phyloP scores from a whole-genome alignment of 2,329 filamentous ascomycete genomes.

The Fusarium albosuccineum region DNA sequence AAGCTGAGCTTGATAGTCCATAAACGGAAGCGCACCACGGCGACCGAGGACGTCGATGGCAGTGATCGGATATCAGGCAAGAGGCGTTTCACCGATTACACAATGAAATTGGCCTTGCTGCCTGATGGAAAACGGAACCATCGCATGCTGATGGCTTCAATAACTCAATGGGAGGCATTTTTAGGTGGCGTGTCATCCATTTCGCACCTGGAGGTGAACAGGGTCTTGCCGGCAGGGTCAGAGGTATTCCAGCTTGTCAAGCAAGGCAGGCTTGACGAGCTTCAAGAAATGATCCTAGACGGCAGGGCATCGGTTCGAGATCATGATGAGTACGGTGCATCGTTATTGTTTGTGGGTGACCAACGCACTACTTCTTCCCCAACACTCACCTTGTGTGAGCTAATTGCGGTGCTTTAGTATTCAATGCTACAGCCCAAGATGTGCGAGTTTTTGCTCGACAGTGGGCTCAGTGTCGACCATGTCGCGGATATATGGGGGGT shows the following conservation, averaged over 20 bases:
- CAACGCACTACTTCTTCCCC: not conserved
- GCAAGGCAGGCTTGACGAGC: not conserved
- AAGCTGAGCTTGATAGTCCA: not conserved
- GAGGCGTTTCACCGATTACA: constrained; percentile 1
- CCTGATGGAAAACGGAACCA: not conserved
- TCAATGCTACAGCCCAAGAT: constrained; percentile 13
- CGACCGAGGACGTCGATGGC: not conserved
- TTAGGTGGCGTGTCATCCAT: not conserved
- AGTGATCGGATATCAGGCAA: not conserved
- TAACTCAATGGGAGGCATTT: not conserved
- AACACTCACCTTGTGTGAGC: not conserved
- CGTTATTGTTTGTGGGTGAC: constrained; percentile 35
- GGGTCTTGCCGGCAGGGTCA: not conserved
- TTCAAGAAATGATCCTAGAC: constrained; percentile 21
- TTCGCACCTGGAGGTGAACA: constrained; percentile 10
- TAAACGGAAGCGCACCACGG: constrained; percentile 6
- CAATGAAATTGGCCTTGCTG: constrained; percentile 8
- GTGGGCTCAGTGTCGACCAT: constrained; percentile 23
- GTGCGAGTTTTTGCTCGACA: constrained; percentile 25
- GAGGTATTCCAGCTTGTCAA: constrained; percentile 9
- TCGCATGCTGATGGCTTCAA: constrained; percentile 19
- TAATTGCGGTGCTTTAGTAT: constrained; percentile 4
- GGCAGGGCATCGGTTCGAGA: constrained; percentile 34
- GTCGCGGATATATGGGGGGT: not conserved
- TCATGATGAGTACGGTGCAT: constrained; percentile 37